Evolutionary conservation across 345 rosid genomes (phyloP).

Genomic region (Syzygium oleosum): DNA sequence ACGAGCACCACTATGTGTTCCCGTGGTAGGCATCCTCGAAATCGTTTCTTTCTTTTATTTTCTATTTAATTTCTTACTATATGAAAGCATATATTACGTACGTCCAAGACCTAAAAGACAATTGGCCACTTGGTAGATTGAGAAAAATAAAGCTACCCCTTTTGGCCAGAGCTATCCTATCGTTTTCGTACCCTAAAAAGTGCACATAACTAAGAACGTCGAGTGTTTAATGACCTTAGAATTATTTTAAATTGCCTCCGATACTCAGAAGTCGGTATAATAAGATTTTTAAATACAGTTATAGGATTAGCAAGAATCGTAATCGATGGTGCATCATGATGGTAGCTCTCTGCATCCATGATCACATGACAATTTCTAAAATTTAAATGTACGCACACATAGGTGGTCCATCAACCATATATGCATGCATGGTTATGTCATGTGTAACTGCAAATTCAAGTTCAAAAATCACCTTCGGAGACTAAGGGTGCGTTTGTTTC

Average conservation of each 20-base stretch:
- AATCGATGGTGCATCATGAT: neutral
- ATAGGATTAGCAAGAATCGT: neutral
- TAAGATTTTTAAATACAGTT: neutral
- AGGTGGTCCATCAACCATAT: neutral
- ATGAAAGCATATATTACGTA: neutral
- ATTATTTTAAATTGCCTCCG: neutral
- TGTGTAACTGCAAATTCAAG: neutral
- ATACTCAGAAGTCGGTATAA: neutral
- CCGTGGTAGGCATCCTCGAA: neutral
- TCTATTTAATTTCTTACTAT: neutral
- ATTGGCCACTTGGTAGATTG: neutral
- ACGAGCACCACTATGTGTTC: neutral
- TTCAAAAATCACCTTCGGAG: neutral
- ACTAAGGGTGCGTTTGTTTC: neutral
- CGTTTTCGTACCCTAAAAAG: neutral
- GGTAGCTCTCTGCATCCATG: neutral
- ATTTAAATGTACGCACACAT: neutral
- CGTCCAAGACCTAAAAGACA: neutral
- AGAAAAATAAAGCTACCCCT: neutral
- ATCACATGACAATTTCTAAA: neutral
- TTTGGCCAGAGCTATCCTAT: neutral
- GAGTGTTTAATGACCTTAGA: neutral
- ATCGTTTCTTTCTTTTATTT: neutral
- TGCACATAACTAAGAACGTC: neutral
- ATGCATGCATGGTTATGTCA: neutral